Percentiles rank a stretch among this genome's conserved stretches.
phyloP scores from a whole-genome alignment of 1,284 basidiomycete genomes.

The Golubevia sp. region DNA sequence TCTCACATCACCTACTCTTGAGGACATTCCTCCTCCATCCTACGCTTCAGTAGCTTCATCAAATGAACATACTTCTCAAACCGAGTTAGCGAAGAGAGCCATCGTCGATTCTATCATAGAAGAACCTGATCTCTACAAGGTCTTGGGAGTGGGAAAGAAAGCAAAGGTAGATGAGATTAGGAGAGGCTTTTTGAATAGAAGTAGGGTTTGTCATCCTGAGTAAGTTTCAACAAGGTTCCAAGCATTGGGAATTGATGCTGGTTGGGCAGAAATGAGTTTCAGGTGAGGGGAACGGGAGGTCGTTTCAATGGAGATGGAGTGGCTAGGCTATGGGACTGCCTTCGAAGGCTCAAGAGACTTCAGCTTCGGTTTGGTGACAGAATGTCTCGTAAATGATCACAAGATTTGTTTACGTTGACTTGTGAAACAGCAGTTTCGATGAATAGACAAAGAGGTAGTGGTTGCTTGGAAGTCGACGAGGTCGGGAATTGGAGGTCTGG shows the following conservation, averaged over 20 bases:
- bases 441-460: too few relatives aligned
- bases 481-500: too few relatives aligned
- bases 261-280: background rate
- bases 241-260: constrained; percentile 1
- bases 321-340: too few relatives aligned
- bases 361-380: constrained; percentile 7
- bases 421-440: too few relatives aligned
- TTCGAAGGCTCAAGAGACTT: too few relatives aligned
- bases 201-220: constrained; percentile 82
- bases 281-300: background rate
- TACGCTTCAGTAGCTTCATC: background rate
- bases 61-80: background rate
- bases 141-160: constrained; percentile 71
- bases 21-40: background rate
- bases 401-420: constrained; percentile 1
- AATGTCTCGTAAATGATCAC: constrained; percentile 1
- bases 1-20: too few relatives aligned
- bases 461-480: too few relatives aligned
- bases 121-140: constrained; percentile 72
- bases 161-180: constrained; percentile 71
- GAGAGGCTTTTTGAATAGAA: constrained; percentile 76
- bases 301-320: constrained; percentile 7
- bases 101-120: constrained; percentile 67
- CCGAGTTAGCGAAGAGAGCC: background rate
- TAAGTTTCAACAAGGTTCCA: constrained; percentile 63